phyloP scores from a whole-genome alignment of 177 flowering plant genomes.

The Vitis hybrid region DNA sequence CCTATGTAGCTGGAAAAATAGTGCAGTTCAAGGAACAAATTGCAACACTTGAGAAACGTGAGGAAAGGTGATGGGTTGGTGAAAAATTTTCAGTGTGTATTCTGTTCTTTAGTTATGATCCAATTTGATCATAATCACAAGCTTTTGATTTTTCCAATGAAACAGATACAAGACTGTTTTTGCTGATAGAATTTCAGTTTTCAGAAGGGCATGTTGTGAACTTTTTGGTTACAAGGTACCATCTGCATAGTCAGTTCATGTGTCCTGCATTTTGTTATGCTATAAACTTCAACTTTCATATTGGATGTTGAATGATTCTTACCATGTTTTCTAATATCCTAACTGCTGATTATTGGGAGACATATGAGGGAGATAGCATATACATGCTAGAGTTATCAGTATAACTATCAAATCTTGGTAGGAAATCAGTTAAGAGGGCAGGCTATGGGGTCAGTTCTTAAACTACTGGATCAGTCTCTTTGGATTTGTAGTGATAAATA shows the following conservation, averaged over 20 bases:
- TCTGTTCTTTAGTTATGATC: background rate
- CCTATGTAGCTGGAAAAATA: slow-evolving; percentile 78
- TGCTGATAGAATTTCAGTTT: slow-evolving; percentile 94
- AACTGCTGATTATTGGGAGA: background rate
- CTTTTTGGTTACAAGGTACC: slow-evolving; percentile 98
- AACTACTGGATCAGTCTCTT: too few species aligned
- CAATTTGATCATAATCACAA: slow-evolving; percentile 1
- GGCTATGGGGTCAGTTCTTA: too few species aligned
- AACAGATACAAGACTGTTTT: slow-evolving; percentile 95
- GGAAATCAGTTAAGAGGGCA: too few species aligned
- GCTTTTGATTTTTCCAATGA: slow-evolving; percentile 14
- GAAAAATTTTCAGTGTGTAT: background rate
- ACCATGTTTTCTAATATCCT: background rate
- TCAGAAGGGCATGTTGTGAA: slow-evolving; percentile 95
- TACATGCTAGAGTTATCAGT: too few species aligned
- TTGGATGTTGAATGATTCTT: background rate
- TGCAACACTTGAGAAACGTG: slow-evolving; percentile 94
- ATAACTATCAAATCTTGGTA: too few species aligned
- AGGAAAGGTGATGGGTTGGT: slow-evolving; percentile 69
- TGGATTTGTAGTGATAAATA: too few species aligned
- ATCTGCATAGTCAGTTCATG: background rate
- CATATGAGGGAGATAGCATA: too few species aligned
- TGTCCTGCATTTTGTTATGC: too few species aligned
- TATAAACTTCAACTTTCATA: background rate
- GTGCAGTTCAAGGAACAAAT: slow-evolving; percentile 84